Conservation (phyloP, 805 yeast species). For the Nakazawaea pomicola region DNA sequence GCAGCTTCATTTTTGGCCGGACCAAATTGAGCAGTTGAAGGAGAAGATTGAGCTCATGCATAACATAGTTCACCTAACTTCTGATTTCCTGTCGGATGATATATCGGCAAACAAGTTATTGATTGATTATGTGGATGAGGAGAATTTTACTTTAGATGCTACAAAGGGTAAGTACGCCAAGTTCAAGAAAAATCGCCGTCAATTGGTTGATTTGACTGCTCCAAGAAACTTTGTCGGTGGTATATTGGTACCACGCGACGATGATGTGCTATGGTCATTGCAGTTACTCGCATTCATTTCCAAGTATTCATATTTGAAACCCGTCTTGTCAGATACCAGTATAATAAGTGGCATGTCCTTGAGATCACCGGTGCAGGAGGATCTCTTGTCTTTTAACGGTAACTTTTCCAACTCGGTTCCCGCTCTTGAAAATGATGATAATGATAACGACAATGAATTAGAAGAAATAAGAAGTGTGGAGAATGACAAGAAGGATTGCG, state of each 20-base stretch:
- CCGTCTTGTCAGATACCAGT: constrained; percentile 67
- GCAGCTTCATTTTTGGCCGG: constrained; percentile 7
- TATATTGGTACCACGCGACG: constrained; percentile 82
- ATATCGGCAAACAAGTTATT: background rate
- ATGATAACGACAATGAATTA: constrained; percentile 36
- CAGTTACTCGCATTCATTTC: constrained; percentile 91
- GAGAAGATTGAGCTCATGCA: constrained; percentile 10
- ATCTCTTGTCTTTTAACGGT: constrained; percentile 25
- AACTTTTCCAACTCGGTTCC: constrained; percentile 14
- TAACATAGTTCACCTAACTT: constrained; percentile 3
- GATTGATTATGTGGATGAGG: constrained; percentile 8
- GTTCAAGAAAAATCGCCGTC: constrained; percentile 10
- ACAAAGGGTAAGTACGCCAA: constrained; percentile 10
- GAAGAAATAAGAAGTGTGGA: constrained; percentile 19
- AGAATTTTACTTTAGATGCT: constrained; percentile 6
- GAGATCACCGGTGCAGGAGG: constrained; percentile 31
- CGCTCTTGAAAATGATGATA: constrained; percentile 29
- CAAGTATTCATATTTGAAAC: constrained; percentile 78
- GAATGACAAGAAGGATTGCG: constrained; percentile 19
- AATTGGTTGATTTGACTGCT: constrained; percentile 12
- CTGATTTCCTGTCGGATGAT: background rate
- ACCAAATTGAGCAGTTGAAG: constrained; percentile 8
- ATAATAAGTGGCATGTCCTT: constrained; percentile 66
- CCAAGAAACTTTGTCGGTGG: constrained; percentile 63
- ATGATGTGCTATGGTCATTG: constrained; percentile 90